phyloP scores from a whole-genome alignment of 1,139 yeast genomes.

The Debaryomycetaceae sp. region DNA sequence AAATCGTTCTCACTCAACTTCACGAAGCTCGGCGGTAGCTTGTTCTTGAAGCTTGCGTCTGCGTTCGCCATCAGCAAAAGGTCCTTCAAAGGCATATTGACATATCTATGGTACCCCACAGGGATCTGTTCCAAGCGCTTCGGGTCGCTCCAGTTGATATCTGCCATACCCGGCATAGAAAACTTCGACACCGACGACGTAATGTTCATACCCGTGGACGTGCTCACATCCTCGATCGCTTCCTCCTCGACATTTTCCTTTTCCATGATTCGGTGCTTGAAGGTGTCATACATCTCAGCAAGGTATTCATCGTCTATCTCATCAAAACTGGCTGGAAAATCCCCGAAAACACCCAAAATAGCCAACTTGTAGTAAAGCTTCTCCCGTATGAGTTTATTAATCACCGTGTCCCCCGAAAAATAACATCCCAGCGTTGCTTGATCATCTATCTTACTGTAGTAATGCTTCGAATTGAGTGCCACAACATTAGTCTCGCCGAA shows the following conservation, averaged over 20 bases:
- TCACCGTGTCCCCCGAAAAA: conserved; percentile 29
- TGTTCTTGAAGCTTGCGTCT: conserved; percentile 19
- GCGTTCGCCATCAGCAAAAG: conserved; percentile 20
- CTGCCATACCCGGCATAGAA: neutral
- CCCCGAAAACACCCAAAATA: conserved; percentile 37
- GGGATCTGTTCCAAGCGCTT: conserved; percentile 9
- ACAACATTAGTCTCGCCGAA: conserved; percentile 28
- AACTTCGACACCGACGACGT: neutral
- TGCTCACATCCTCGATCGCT: neutral
- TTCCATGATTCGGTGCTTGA: conserved; percentile 26
- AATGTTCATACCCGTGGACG: neutral
- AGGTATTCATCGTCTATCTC: conserved; percentile 26
- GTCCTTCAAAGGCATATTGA: conserved; percentile 23
- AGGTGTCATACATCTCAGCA: conserved; percentile 30
- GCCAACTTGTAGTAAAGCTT: conserved; percentile 37
- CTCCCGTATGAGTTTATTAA: conserved; percentile 31
- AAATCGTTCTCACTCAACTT: conserved; percentile 19
- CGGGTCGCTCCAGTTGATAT: neutral
- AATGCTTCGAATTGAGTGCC: conserved; percentile 22
- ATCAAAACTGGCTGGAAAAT: conserved; percentile 26
- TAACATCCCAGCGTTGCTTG: conserved; percentile 9
- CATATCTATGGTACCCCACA: conserved; percentile 18
- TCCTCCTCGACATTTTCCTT: conserved; percentile 6
- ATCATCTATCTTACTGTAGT: conserved; percentile 13
- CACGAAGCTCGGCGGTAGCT: conserved; percentile 25